Conservation (phyloP, 352 stramenopile species). For the Phytophthora pseudosyringae region DNA sequence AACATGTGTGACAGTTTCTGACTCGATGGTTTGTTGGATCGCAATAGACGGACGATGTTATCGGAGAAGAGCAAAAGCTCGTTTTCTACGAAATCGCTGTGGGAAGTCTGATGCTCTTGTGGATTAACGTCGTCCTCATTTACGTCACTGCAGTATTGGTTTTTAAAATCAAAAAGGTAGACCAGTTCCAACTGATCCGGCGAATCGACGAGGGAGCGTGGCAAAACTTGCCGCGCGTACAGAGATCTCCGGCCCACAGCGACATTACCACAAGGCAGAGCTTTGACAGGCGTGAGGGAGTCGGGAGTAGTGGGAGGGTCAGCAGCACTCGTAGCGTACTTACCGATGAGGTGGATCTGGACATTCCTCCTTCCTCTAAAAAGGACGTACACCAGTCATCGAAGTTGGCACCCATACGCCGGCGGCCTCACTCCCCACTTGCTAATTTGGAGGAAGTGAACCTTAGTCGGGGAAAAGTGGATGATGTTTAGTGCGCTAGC, state of each 20-base stretch:
- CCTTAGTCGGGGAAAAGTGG: conserved; percentile 1
- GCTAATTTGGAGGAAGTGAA: conserved; percentile 21
- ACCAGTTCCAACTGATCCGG: conserved; percentile 86
- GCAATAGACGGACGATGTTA: conserved; percentile 63
- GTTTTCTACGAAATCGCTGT: conserved; percentile 90
- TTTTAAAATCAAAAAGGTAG: conserved; percentile 90
- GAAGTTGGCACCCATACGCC: conserved; percentile 26
- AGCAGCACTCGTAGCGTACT: conserved; percentile 42
- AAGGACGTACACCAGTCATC: conserved; percentile 3
- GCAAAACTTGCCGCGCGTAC: conserved; percentile 79
- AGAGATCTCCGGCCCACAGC: conserved; percentile 58
- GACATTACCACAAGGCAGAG: not conserved
- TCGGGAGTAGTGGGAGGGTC: conserved; percentile 53
- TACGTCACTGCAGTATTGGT: conserved; percentile 88
- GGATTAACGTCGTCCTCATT: conserved; percentile 91
- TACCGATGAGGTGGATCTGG: conserved; percentile 15
- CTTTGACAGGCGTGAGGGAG: conserved; percentile 23
- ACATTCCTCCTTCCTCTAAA: conserved; percentile 8
- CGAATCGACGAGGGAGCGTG: conserved; percentile 79
- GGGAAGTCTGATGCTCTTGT: conserved; percentile 80
- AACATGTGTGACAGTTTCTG: not conserved
- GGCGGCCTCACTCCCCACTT: conserved; percentile 19
- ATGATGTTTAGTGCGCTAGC: conserved; percentile 21
- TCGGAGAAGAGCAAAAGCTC: conserved; percentile 83
- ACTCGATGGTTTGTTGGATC: not conserved